Conservation (phyloP, 441 rosid genomes). For the Adansonia madagascariensis region DNA sequence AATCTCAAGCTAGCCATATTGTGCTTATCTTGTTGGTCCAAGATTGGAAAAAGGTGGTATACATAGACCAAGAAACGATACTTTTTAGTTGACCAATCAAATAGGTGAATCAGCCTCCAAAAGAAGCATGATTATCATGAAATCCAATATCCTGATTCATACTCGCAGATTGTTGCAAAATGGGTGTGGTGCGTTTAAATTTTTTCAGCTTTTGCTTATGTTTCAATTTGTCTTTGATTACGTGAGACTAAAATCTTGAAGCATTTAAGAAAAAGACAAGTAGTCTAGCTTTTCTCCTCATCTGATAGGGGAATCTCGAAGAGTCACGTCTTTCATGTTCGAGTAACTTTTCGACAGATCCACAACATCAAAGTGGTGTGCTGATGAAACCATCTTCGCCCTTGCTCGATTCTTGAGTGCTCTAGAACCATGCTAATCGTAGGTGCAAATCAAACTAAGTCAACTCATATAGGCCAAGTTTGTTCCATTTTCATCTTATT, state of each 20-base stretch:
- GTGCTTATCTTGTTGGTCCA: not conserved
- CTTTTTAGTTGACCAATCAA: slow-evolving; percentile 5
- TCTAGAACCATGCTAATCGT: not conserved
- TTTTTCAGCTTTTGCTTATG: not conserved
- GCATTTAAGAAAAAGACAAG: slow-evolving; percentile 5
- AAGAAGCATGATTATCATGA: not conserved
- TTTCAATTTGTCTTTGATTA: slow-evolving; percentile 9
- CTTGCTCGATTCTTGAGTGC: slow-evolving; percentile 8
- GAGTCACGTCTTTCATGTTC: not conserved
- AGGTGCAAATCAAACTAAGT: not conserved
- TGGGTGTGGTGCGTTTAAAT: slow-evolving; percentile 5
- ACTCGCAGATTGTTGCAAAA: not conserved
- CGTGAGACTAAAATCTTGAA: not conserved
- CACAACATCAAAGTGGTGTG: slow-evolving; percentile 20
- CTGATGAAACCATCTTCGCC: slow-evolving; percentile 8
- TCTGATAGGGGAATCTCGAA: not conserved
- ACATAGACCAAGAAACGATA: not conserved
- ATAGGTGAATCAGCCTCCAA: not conserved
- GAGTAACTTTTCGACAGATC: slow-evolving; percentile 16
- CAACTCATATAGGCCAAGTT: slow-evolving; percentile 7
- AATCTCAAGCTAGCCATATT: slow-evolving; percentile 32
- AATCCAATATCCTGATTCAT: slow-evolving; percentile 4
- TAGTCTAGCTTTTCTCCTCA: not conserved
- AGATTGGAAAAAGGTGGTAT: not conserved
- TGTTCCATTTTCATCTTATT: not conserved